Evolutionary conservation across 805 yeast genomes (phyloP).

Genomic region (Candida piceae): DNA sequence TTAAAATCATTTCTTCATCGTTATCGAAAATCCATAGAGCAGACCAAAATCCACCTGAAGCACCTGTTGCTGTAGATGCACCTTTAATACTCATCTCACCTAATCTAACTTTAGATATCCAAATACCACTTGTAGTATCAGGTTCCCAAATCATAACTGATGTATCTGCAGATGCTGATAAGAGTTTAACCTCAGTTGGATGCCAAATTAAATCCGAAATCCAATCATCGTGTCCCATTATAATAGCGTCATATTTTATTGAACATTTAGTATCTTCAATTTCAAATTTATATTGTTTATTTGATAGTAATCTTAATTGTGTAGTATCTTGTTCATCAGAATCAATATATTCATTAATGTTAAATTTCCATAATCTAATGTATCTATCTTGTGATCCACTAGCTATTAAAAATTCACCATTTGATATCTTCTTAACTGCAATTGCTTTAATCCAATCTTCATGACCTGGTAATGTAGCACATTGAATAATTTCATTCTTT

Average conservation of each 20-base stretch:
- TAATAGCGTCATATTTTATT: slow-evolving; percentile 82
- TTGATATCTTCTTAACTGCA: slow-evolving; percentile 47
- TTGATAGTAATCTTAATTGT: slow-evolving; percentile 54
- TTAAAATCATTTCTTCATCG: slow-evolving; percentile 48
- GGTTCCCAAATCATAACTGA: slow-evolving; percentile 93
- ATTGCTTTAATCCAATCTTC: slow-evolving; percentile 93
- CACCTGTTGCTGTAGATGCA: slow-evolving; percentile 97
- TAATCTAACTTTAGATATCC: slow-evolving; percentile 75
- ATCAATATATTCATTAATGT: slow-evolving; percentile 50
- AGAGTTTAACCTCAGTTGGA: slow-evolving; percentile 50
- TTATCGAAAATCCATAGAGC: slow-evolving; percentile 59
- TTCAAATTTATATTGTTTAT: slow-evolving; percentile 64
- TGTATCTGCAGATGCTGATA: slow-evolving; percentile 90
- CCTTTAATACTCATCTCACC: slow-evolving; percentile 96
- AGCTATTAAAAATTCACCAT: slow-evolving; percentile 63
- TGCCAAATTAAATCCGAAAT: slow-evolving; percentile 83
- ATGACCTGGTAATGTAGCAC: slow-evolving; percentile 74
- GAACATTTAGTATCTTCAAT: slow-evolving; percentile 40
- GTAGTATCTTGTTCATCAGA: slow-evolving; percentile 50
- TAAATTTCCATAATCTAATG: slow-evolving; percentile 82
- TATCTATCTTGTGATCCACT: slow-evolving; percentile 91
- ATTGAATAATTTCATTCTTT: slow-evolving; percentile 27
- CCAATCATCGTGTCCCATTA: slow-evolving; percentile 99
- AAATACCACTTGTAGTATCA: slow-evolving; percentile 78
- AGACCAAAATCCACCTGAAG: slow-evolving; percentile 65